Evolutionary conservation across 1,284 basidiomycete genomes (phyloP).

Genomic region (Apiotrichum porosum): DNA sequence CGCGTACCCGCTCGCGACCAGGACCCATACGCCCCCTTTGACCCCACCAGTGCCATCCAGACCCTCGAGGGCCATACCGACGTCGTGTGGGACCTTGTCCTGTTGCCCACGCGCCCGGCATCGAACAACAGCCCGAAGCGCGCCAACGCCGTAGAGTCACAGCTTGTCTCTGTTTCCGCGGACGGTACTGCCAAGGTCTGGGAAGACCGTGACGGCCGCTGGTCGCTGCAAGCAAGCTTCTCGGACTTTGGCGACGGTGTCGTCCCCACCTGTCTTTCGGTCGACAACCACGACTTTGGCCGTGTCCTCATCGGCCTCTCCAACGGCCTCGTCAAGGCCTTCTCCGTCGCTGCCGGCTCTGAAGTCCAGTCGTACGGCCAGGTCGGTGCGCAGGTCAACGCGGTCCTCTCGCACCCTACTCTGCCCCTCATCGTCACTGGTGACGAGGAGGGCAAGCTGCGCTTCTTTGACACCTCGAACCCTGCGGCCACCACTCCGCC

Average conservation of each 20-base stretch:
- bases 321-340: slow-evolving; percentile 84
- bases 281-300: slow-evolving; percentile 44
- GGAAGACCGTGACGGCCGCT: slow-evolving; percentile 52
- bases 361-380: slow-evolving; percentile 61
- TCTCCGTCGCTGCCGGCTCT: slow-evolving; percentile 78
- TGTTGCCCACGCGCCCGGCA: slow-evolving; percentile 43
- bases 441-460: slow-evolving; percentile 89
- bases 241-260: slow-evolving; percentile 20
- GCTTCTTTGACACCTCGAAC: slow-evolving; percentile 71
- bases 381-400: slow-evolving; percentile 73
- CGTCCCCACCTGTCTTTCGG: slow-evolving; percentile 69
- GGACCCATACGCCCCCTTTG: slow-evolving; percentile 80
- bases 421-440: slow-evolving; percentile 81
- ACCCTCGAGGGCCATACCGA: slow-evolving; percentile 88
- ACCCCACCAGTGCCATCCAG: slow-evolving; percentile 68
- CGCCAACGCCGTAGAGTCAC: slow-evolving; percentile 40
- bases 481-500: slow-evolving; percentile 70
- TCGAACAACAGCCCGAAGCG: slow-evolving; percentile 1
- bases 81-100: slow-evolving; percentile 87
- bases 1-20: slow-evolving; percentile 64
- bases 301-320: slow-evolving; percentile 70
- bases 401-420: slow-evolving; percentile 84
- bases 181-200: slow-evolving; percentile 92
- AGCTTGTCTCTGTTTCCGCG: slow-evolving; percentile 81
- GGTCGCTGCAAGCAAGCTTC: slow-evolving; percentile 26